Evolutionary conservation across 768 basidiomycete genomes (phyloP), one percentile per base, ranked within the genome.

Genomic region (Amanita molliuscula): DNA sequence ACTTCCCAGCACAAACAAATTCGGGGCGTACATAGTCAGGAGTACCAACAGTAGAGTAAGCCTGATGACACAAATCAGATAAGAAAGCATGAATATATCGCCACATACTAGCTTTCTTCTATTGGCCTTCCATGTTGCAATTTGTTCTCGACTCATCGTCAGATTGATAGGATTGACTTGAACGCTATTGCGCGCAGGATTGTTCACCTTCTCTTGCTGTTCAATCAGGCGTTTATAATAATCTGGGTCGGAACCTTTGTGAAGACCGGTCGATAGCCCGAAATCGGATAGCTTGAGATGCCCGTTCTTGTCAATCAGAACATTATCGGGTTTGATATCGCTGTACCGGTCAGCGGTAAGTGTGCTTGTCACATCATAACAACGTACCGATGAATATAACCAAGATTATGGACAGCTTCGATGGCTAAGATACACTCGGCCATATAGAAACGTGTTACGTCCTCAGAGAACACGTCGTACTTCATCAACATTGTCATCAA

Each of bases 401-500:
- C 95, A n/a, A 98, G 78, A 57, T 89, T 88, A 66, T 99, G 95
- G 1, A 99, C 94, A 2, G 94, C 96, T 64, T 99, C 94, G 53
- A 99, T 96, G 16, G 95, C 95, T 23, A 98, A 76, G 53, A 97
- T 90, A 63, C 93, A 96, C 66, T 99, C 95, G 21, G 95, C 95
- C 81, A 99, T 96, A 67, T 99, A 99, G 69, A 99, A 97, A 52
- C 95, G 84, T 26, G 92, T 94, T 33, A 98, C 95, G 62, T 98
- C 95, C 66, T 98, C 96, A 6, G 90, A 91, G 70, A 98, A 98
- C 6, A 95, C 88, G 65, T 97, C 95, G 67, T 99, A 98, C 67
- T 97, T 98, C 85, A 99, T 99, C 58, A 99, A 73, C 95, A 98
- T 99, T 10, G 96, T 97, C 95, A 99, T 98, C 55, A 99, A 73